Evolutionary conservation across 2,329 filamentous ascomycete genomes (phyloP), one percentile per base, ranked within the genome.

Genomic region (Trichophyton benhamiae): DNA sequence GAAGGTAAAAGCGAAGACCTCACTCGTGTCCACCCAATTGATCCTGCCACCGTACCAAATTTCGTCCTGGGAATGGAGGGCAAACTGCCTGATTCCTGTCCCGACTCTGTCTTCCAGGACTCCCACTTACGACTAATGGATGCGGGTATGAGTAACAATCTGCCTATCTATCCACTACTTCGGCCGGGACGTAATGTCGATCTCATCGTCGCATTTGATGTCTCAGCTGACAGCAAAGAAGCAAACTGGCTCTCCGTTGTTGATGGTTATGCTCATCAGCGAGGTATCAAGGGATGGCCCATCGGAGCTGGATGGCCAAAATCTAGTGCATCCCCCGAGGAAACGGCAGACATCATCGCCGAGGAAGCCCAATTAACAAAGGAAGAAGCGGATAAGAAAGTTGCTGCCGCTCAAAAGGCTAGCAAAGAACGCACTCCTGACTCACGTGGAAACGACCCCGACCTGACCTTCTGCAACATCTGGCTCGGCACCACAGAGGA

Each of bases 131-230:
- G 89, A 65, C 80, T 92, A 15, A 97, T 96, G 91, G 94, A 99
- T 72, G 91, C 94, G 1, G 94, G 94, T 58, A 99, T 99, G 94
- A 95, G 89, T 66, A 97, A 99, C 72, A 99, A 99, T 70, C 79
- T 99, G 7, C 94, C 94, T 1, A 91, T 97, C 48, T 99, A 99
- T 71, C 94, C 94, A 0, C 81, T 97, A 2, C 84, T 99, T 17
- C 85, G 94, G 9, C 90, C 90, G 0, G 92, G 91, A 1, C 83
- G 94, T 41, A 83, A 95, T 61, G 87, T 99, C 4, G 94, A 99
- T 68, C 82, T 99, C 49, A 78, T 97, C 53, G 83, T 99, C 53
- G 89, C 91, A 2, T 99, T 99, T 72, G 94, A 99, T 72, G 91
- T 91, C 2, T 95, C 89, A 1, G 91, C 91, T 20, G 94, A 99